Evolutionary conservation across 108 stramenopile genomes (phyloP), one percentile per base, ranked within the genome.

Genomic region (Cyclotella sp.): DNA sequence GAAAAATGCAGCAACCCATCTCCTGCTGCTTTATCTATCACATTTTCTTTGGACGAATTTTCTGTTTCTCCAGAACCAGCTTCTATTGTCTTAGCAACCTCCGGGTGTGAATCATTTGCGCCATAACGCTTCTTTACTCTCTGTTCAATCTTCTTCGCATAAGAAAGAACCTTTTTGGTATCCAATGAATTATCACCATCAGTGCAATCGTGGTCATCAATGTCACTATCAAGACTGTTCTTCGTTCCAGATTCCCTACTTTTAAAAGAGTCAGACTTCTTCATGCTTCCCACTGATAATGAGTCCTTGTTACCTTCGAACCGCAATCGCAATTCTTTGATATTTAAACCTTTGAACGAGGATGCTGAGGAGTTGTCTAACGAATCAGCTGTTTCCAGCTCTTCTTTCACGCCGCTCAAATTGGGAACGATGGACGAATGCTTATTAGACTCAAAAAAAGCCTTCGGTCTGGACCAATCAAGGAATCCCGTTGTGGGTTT

Each of bases 1-100:
- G 68, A 77, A 40, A 62, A 47, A 55, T 62, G 1, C 0, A 59
- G 49, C 40, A 62, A 28, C 4, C 44, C 57, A 46, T 59, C 45
- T 21, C 27, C 55, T 40, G 5, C 53, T n/a, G 75, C 45, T 28
- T 43, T 63, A 1, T 41, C 47, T 3, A 16, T 3, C 24, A 49
- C 0, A 41, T 77, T 80, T 52, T 80, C 79, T 46, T 80, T 80
- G 30, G 72, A 42, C 18, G 79, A 73, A 57, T 47, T 52, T 53
- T 66, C 57, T 63, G 65, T 73, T 53, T 73, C 59, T 29, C 59
- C 59, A 47, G 24, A 30, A 26, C 51, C 41, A 18, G 76, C 67
- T 28, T 67, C 70, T 16, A 40, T 26, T 0, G 60, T 63, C 21
- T 67, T 52, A 8, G 65, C 53, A 27, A 26, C 44, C 28, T 61